Conservation (phyloP, 2,329 filamentous ascomycete species). For the Pseudocercospora vitis region DNA sequence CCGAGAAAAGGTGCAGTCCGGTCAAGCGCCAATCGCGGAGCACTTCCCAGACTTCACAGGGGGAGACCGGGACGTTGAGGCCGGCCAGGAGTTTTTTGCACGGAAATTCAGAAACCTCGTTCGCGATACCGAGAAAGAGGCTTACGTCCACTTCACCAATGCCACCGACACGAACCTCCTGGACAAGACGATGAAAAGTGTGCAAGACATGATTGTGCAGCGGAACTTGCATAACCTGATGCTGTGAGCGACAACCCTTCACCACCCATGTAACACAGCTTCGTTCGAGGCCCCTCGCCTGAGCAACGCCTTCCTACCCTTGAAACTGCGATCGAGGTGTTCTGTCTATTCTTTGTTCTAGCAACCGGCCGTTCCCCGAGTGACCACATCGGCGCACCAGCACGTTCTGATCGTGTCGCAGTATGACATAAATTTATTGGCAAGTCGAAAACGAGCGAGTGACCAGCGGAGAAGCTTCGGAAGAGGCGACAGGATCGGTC, state of each 20-base stretch:
- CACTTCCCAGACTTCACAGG: conserved; percentile 54
- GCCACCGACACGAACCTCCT: conserved; percentile 53
- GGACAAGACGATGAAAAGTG: conserved; percentile 54
- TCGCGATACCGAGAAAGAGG: conserved; percentile 51
- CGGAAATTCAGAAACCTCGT: conserved; percentile 54
- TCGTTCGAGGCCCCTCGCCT: neutral
- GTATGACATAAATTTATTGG: conserved; percentile 4
- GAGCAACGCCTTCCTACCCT: neutral
- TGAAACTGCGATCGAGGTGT: neutral
- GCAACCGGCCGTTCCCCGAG: neutral
- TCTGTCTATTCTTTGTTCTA: conserved; percentile 5
- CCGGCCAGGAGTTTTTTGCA: conserved; percentile 52
- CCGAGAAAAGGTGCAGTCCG: conserved; percentile 50
- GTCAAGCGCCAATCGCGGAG: conserved; percentile 49
- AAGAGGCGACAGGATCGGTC: conserved; percentile 4
- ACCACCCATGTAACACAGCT: conserved; percentile 12
- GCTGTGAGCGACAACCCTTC: conserved; percentile 34
- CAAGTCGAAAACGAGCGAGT: neutral
- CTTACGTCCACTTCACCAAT: conserved; percentile 55
- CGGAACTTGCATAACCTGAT: conserved; percentile 54
- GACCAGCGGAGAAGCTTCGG: neutral
- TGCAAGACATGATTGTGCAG: conserved; percentile 57
- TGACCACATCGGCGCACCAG: neutral
- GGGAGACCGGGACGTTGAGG: conserved; percentile 47
- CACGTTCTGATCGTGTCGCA: conserved; percentile 6